Base-by-base conservation (phyloP, 805 yeast genomes). In the Candida gorgasii region DNA sequence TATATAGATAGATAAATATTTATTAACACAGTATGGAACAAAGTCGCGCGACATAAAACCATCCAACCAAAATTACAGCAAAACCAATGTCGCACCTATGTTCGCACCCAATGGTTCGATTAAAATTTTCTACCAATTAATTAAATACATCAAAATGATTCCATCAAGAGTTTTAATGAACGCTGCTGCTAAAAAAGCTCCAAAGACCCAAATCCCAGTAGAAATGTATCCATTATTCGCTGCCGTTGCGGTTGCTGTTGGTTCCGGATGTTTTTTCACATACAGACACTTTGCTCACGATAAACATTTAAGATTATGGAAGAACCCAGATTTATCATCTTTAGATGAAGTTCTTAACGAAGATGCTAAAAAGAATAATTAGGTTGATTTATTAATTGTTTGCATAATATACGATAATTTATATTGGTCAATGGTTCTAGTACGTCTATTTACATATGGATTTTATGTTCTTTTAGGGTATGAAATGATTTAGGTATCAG, bases 221-320 rank as follows among this genome's bases (percentile, higher is more conserved):
- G 76, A 70, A 56, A 63, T 70, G 76, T 65, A 62, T 60, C 76
- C 76, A 49, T 69, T 70, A 57, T 70, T 70, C 46, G 73, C 70
- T 46, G 73, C 73, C 42, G 62, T 65, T 27, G 73, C 63, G 40
- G 72, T 67, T 22, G 76, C 76, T 19, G 42, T 62, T 46, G 50
- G 43, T 26, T 69, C 75, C 6, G 71, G 67, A 42, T 40, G 48
- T 44, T 67, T 52, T 59, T 70, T 70, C 66, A 70, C 76, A 47
- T 70, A 70, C 65, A 69, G 75, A 63, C 76, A 70, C 53, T 70
- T 70, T 57, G 69, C 72, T 44, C 58, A 68, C 57, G 75, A 70
- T 58, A 50, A 54, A 50, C 67, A 70, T 45, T 69, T 70, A 57
- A 69, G 76, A 63, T 67, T 70, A 57, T 68, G 74, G 75, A 61